Conservation (phyloP, 192 early-diverging fungal species). For the Ambispora gerdemannii region DNA sequence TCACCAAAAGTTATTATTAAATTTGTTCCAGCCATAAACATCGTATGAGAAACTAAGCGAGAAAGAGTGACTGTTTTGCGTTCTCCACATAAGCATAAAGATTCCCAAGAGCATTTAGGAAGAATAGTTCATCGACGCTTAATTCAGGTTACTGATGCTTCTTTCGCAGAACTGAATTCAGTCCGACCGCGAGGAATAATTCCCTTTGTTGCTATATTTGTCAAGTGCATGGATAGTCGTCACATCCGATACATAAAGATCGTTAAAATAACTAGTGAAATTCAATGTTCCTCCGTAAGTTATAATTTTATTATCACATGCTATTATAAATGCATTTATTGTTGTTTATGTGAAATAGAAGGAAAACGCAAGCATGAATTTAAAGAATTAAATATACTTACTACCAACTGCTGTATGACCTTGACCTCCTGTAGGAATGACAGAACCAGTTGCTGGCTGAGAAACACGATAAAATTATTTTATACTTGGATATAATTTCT, state of each 20-base stretch:
- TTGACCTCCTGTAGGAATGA: background rate
- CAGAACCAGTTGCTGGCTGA: too few species aligned
- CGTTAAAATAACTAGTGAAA: background rate
- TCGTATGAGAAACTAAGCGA: conserved; percentile 8
- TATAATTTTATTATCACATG: conserved; percentile 10
- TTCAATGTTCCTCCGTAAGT: conserved; percentile 8
- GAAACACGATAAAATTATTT: too few species aligned
- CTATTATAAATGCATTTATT: conserved; percentile 2
- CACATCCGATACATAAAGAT: conserved; percentile 3
- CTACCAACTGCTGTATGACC: conserved; percentile 17
- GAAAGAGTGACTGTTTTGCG: background rate
- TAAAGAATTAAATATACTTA: background rate
- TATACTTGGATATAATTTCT: too few species aligned
- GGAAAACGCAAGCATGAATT: too few species aligned
- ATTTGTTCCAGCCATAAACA: conserved; percentile 19
- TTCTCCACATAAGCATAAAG: background rate
- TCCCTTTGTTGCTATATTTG: background rate
- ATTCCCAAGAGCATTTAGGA: background rate
- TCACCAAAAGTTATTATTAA: conserved; percentile 21
- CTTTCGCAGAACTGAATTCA: background rate
- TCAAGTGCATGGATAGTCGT: background rate
- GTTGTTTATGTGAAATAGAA: too few species aligned
- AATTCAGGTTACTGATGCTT: background rate
- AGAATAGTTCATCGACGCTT: background rate
- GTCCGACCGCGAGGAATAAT: background rate